Evolutionary conservation across 2,329 filamentous ascomycete genomes (phyloP).

Genomic region (Neofusicoccum parvum): DNA sequence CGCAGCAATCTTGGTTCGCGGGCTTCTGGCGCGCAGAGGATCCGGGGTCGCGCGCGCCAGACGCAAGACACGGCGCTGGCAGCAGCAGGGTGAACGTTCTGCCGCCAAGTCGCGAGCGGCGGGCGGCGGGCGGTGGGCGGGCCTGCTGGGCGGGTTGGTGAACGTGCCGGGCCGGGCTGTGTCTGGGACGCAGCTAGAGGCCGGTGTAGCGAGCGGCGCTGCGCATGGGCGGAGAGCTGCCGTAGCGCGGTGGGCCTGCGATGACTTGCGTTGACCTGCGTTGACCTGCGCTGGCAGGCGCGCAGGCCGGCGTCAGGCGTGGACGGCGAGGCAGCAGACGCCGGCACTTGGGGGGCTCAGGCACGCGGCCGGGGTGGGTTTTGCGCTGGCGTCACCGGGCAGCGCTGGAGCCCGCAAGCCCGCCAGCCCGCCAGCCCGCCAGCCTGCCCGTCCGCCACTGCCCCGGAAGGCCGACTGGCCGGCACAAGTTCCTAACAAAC

Average conservation of each 20-base stretch:
- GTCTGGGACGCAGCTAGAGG: not conserved
- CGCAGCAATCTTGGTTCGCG: not conserved
- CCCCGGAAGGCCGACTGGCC: no score
- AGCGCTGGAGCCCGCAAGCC: no score
- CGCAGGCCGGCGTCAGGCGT: no score
- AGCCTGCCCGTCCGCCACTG: no score
- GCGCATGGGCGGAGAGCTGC: not conserved
- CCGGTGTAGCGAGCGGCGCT: not conserved
- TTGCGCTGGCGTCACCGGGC: no score
- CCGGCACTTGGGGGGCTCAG: no score
- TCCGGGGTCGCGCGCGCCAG: no score
- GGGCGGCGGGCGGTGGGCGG: not conserved
- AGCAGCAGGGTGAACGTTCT: not conserved
- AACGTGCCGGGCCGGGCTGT: not conserved
- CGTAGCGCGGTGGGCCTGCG: not conserved
- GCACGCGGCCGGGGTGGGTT: no score
- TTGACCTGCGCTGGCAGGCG: no score
- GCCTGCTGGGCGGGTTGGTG: not conserved
- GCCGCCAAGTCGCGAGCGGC: not conserved
- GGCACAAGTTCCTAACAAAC: conserved; percentile 6
- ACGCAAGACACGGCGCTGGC: not conserved
- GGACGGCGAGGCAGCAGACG: no score
- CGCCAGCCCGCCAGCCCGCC: no score
- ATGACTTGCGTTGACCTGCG: conserved; percentile 6
- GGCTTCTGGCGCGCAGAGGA: not conserved